phyloP scores from a whole-genome alignment of 2,329 filamentous ascomycete species.

The Acephala macrosclerotiorum region DNA sequence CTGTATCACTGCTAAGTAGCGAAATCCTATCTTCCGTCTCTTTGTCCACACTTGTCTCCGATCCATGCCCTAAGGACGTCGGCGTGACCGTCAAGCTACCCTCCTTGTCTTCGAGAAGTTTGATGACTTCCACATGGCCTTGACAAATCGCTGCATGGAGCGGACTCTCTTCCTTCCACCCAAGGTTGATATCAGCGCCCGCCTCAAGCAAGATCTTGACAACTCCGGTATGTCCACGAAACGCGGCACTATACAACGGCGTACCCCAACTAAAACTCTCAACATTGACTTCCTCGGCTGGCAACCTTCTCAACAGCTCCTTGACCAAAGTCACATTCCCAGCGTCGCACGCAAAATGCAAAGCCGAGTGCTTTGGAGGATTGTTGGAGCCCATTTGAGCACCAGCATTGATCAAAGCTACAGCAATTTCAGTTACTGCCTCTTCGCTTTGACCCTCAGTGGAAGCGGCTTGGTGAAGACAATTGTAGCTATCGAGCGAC shows the following conservation, averaged over 20 bases:
- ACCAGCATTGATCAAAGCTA: slow-evolving; percentile 18
- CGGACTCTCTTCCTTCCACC: slow-evolving; percentile 12
- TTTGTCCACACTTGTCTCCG: not conserved
- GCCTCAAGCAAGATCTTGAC: slow-evolving; percentile 66
- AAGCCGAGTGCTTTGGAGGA: not conserved
- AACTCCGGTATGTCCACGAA: slow-evolving; percentile 46
- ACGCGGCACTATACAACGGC: slow-evolving; percentile 14
- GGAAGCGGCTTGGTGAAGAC: slow-evolving; percentile 7
- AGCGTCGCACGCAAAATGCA: slow-evolving; percentile 14
- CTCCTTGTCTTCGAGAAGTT: slow-evolving; percentile 6
- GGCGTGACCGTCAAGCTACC: not conserved
- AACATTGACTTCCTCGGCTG: slow-evolving; percentile 11
- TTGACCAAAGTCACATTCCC: slow-evolving; percentile 18
- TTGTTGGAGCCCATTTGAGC: slow-evolving; percentile 13
- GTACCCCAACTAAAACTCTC: slow-evolving; percentile 13
- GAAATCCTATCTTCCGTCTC: not conserved
- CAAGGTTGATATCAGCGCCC: slow-evolving; percentile 63
- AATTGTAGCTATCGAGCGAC: not conserved
- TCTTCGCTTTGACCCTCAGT: slow-evolving; percentile 4
- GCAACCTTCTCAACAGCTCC: slow-evolving; percentile 13
- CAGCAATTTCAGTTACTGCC: slow-evolving; percentile 4
- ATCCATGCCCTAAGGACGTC: not conserved
- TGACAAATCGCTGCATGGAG: slow-evolving; percentile 13
- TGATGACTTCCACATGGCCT: slow-evolving; percentile 14
- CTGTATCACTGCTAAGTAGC: not conserved